Evolutionary conservation across 164 flowering plant genomes (phyloP), one percentile per base, ranked within the genome.

Genomic region (Annona cherimola): DNA sequence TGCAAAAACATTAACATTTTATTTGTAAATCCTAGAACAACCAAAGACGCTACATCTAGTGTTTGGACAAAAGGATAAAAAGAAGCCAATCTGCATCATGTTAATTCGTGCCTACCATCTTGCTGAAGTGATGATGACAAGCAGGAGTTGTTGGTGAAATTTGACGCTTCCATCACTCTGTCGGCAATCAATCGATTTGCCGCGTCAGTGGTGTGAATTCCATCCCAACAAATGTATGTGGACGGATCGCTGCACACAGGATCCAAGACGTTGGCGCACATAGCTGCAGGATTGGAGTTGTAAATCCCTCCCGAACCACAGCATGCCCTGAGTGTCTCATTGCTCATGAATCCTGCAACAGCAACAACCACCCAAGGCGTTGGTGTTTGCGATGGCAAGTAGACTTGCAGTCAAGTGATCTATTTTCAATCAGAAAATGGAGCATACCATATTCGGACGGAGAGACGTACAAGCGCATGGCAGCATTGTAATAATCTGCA

Each of bases 141-240:
- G 14, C 57, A 50, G 2, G 69, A 54, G 1, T 19, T 12, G 18
- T 4, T 35, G 41, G 50, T 50, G 44, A 66, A 35, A 26, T 26
- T 68, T 9, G 46, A 54, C 7, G 71, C 75, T 67, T 67, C 20
- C 4, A 68, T 4, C 66, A 76, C 20, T 67, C 44, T 75, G 11
- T 0, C 26, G 61, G 90, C 83, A 7, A 86, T 77, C 5, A 35
- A 45, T 9, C 77, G 69, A 73, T 83, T 74, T 63, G 79, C 80
- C 1, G 78, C 82, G 72, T 83, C 84, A 6, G 86, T 81, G 11
- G 75, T 60, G 50, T 83, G 86, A 6, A 73, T 61, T 2, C 86
- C 84, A 68, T 84, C 84, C 86, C 86, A 83, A 61, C 60, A 76
- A 3, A 71, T 70, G 42, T 73, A 79, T 67, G 43, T 9, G 3